Evolutionary conservation across 2,329 filamentous ascomycete species (phyloP), one percentile per base, ranked within the genome.

Genomic region (Colletotrichum somersetense): DNA sequence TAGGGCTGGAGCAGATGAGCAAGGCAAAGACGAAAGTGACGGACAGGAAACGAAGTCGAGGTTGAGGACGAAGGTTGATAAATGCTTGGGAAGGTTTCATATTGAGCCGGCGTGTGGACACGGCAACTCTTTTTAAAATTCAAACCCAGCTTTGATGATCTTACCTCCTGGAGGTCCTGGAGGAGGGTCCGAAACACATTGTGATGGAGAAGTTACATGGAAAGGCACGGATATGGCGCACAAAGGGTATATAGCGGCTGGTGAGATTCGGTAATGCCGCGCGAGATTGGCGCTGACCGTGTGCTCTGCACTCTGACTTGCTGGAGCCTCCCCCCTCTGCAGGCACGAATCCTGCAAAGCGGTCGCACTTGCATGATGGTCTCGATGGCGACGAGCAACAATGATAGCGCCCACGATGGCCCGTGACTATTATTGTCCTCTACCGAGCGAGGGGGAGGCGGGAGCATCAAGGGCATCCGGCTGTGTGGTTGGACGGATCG

Each of bases 221-320:
- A 80, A 80, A 76, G 79, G 78, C 79, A 78, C 80, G 78, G 76
- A 79, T 71, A 79, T 80, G 81, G 82, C 83, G 83, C 81, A 80
- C 79, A 83, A 82, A 81, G 82, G 83, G 87, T 88, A 88, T 88
- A 88, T 88, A 88, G 86, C 85, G 85, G 84, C 82, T 86, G 84
- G 80, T 87, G 85, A 87, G 81, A 82, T 80, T 81, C 79, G 79
- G 77, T 77, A 79, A 78, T 84, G 83, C 81, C 78, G 83, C 78
- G 83, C 81, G 79, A 80, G 78, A 78, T 81, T 81, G 82, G 81
- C 80, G 80, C 82, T 80, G 79, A 75, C 68, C 67, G 75, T 80
- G 80, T 83, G 80, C 80, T 80, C 78, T 80, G 78, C 79, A 79
- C 76, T 80, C 81, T 83, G 77, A 85, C 83, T 85, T 82, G 83